These are phyloP conservation scores for Nannochloropsis gaditana DNA, from an alignment of 108 stramenopile species.

Conservation along the genomic window DNA sequence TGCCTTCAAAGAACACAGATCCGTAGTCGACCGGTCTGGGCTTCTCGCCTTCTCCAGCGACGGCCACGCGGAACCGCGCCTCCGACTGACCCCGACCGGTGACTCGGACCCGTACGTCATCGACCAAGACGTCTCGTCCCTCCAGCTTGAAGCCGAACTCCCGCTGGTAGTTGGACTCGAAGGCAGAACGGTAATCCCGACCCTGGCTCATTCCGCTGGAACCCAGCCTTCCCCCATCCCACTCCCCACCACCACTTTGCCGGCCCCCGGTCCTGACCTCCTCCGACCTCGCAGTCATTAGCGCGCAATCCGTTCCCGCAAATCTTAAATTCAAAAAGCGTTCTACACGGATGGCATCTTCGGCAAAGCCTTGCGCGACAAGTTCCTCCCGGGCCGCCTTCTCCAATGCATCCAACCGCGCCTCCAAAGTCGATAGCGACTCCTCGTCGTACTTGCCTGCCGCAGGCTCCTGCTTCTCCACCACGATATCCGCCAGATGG, in stretches of 20 bases:
- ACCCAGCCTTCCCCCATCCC: background rate
- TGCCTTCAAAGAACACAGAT: constrained; percentile 76
- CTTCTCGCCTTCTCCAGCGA: constrained; percentile 22
- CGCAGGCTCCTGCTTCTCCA: constrained; percentile 81
- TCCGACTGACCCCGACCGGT: constrained; percentile 57
- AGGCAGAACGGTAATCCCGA: constrained; percentile 40
- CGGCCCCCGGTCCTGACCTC: constrained; percentile 2
- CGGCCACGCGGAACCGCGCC: constrained; percentile 24
- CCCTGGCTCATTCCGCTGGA: background rate
- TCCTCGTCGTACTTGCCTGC: constrained; percentile 50
- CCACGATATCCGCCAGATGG: constrained; percentile 82
- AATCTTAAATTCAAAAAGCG: constrained; percentile 71
- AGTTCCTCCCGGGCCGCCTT: constrained; percentile 54
- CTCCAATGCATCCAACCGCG: constrained; percentile 51
- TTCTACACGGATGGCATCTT: constrained; percentile 38
- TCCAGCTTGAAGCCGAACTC: constrained; percentile 89
- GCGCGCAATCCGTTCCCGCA: constrained; percentile 88
- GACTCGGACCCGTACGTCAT: constrained; percentile 90
- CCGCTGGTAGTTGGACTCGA: constrained; percentile 65
- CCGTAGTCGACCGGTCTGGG: constrained; percentile 41
- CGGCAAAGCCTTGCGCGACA: constrained; percentile 69
- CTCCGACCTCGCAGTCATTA: constrained; percentile 62
- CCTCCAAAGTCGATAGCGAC: background rate
- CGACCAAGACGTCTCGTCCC: constrained; percentile 76
- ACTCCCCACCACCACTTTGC: background rate